These are phyloP conservation scores for Phycomyces blakesleeanus DNA, from an alignment of 192 early-diverging fungal species.

Conservation along the genomic window DNA sequence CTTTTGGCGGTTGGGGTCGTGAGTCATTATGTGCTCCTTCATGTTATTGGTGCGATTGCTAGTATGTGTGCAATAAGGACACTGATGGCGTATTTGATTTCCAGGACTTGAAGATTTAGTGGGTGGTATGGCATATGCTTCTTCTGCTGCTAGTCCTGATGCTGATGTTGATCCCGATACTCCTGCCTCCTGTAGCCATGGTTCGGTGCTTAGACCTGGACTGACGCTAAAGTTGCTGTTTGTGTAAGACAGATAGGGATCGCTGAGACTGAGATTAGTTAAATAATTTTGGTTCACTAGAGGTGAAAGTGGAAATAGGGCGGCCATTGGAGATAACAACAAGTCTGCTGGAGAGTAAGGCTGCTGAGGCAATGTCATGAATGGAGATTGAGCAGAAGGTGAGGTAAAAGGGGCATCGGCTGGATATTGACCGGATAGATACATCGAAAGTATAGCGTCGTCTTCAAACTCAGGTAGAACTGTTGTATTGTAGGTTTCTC, in stretches of 20 bases:
- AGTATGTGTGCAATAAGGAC: conserved; percentile 48
- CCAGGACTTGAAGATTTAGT: not conserved
- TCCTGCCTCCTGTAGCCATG: too few relatives aligned
- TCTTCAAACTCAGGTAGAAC: not conserved
- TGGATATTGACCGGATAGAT: not conserved
- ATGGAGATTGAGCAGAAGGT: not conserved
- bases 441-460: not conserved
- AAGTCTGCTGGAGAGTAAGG: not conserved
- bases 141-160: too few relatives aligned
- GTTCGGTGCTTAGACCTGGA: not conserved
- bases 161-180: too few relatives aligned
- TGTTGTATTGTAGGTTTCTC: not conserved
- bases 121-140: not conserved
- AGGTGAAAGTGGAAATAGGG: not conserved
- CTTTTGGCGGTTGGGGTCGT: conserved; percentile 62
- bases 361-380: not conserved
- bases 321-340: not conserved
- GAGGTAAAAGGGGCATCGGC: not conserved
- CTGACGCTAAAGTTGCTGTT: too few relatives aligned
- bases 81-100: conserved; percentile 27
- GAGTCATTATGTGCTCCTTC: conserved; percentile 59
- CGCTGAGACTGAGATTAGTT: not conserved
- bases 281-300: not conserved
- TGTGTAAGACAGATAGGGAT: not conserved
- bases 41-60: conserved; percentile 69